Evolutionary conservation across 257 asterid species (phyloP).

Genomic region (Eucommia ulmoides): DNA sequence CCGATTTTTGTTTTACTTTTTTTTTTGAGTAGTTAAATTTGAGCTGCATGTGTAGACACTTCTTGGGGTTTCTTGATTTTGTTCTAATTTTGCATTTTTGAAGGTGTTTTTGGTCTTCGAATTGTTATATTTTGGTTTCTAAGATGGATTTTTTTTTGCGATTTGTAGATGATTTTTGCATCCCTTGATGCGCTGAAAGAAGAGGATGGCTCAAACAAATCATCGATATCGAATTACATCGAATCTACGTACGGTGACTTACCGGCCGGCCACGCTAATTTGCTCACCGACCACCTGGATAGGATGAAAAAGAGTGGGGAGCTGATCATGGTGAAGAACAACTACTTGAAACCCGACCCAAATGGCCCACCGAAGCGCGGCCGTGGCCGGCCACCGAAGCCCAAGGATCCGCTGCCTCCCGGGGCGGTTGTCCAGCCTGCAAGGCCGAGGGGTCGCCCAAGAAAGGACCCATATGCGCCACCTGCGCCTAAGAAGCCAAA

Average conservation of each 20-base stretch:
- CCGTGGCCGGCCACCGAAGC: conserved; percentile 77
- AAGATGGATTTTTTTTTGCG: conserved; percentile 3
- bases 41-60: background rate
- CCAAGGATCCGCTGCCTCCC: conserved; percentile 37
- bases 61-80: conserved; percentile 1
- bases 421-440: no score
- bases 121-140: no score
- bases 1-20: background rate
- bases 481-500: conserved; percentile 62
- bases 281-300: conserved; percentile 39
- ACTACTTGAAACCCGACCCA: conserved; percentile 53
- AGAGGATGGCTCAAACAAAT: conserved; percentile 59
- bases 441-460: conserved; percentile 69
- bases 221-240: conserved; percentile 50
- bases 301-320: conserved; percentile 57
- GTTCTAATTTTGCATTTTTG: background rate
- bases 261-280: conserved; percentile 48
- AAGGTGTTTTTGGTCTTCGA: no score
- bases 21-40: background rate
- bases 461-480: conserved; percentile 63
- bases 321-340: conserved; percentile 53
- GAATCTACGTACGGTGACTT: conserved; percentile 64
- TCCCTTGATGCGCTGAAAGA: conserved; percentile 54
- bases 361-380: conserved; percentile 60
- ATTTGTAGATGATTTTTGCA: conserved; percentile 63